phyloP scores from a whole-genome alignment of 495 filamentous ascomycete genomes.

The Penicillium egyptiacum region DNA sequence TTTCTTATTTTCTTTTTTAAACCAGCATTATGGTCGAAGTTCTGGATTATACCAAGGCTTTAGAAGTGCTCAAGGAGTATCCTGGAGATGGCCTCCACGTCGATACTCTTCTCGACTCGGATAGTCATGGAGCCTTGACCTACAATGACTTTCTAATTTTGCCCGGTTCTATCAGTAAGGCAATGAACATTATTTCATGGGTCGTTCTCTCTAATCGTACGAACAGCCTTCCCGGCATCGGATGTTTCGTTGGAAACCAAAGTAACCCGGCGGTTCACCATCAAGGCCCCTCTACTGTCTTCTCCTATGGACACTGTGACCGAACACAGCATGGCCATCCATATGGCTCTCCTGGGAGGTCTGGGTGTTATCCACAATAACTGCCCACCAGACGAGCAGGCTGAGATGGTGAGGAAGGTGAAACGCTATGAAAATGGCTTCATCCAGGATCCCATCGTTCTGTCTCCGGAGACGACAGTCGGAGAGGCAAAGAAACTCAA shows the following conservation, averaged over 20 bases:
- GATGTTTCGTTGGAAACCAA: slow-evolving; percentile 88
- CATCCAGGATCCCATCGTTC: slow-evolving; percentile 92
- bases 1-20: too few species aligned
- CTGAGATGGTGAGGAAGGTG: slow-evolving; percentile 98
- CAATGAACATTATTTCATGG: background rate
- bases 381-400: slow-evolving; percentile 90
- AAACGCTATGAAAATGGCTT: slow-evolving; percentile 99
- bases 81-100: slow-evolving; percentile 79
- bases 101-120: slow-evolving; percentile 79
- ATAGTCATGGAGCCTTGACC: slow-evolving; percentile 84
- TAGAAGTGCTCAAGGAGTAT: slow-evolving; percentile 76
- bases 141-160: slow-evolving; percentile 74
- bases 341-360: slow-evolving; percentile 95
- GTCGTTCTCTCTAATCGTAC: background rate
- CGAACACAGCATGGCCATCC: slow-evolving; percentile 97
- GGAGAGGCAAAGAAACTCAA: slow-evolving; percentile 89
- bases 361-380: slow-evolving; percentile 99
- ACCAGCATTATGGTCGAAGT: background rate
- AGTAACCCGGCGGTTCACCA: slow-evolving; percentile 85
- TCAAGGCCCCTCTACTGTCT: slow-evolving; percentile 93
- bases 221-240: slow-evolving; percentile 78
- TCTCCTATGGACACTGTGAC: slow-evolving; percentile 99
- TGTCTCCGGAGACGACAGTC: slow-evolving; percentile 82
- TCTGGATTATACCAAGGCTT: slow-evolving; percentile 41
- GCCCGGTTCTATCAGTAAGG: slow-evolving; percentile 64